Evolutionary conservation across 495 filamentous ascomycete species (phyloP), one percentile per base, ranked within the genome.

Genomic region (Penicillium egyptiacum): DNA sequence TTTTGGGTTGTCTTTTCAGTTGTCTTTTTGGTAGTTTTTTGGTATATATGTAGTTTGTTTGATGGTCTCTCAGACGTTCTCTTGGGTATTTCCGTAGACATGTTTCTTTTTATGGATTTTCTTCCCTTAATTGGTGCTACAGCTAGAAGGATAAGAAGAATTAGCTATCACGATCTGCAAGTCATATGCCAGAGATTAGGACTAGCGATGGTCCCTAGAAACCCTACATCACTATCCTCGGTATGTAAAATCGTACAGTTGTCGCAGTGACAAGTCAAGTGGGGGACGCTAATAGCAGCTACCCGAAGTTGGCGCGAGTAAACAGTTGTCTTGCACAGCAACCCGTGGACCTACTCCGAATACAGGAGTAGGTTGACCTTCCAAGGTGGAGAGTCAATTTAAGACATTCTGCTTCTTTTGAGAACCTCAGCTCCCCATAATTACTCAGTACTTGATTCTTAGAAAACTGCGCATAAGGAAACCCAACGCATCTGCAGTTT

Each of bases 251-350:
- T 17, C 20, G 17, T 5, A 48, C 16, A 28, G 23, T 30, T 43
- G 39, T 43, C 39, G n/a, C 39, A 44, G 39, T 43, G 50, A 53
- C 26, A 26, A 3, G 35, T 23, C 35, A 31, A 17, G 45, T 31
- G 25, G n/a, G 23, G 28, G 16, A 28, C 26, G 28, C 45, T 48
- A 48, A 10, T 30, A 11, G 26, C 45, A 48, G n/a, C 47, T 50
- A 50, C 31, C 47, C 47, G 47, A 37, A 50, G 20, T 50, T 50
- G 30, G 26, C n/a, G 37, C 49, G 16, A 31, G 20, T 51, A 52
- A 31, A 43, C 50, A 30, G 33, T 37, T 26, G 19, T 19, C 2
- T 14, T 17, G 16, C 31, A 14, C 19, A n/a, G 22, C 49, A 28
- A 40, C 16, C 6, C 35, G 35, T 37, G 14, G 16, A 16, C 5